These are phyloP conservation scores for Aspergillus olivimuriae DNA, from an alignment of 495 filamentous ascomycete species.

Conservation along the genomic window DNA sequence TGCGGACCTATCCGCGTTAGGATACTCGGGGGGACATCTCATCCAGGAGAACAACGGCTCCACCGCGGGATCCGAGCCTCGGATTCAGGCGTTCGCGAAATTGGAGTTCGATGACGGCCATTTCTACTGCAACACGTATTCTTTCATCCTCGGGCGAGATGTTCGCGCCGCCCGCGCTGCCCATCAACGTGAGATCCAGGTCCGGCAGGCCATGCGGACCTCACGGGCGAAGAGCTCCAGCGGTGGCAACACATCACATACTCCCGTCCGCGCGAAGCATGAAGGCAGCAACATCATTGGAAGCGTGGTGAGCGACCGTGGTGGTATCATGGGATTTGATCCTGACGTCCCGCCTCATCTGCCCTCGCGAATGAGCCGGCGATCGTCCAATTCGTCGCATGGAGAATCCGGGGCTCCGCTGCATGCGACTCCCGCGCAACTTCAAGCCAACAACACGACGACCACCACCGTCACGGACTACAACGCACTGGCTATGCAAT, in stretches of 20 bases:
- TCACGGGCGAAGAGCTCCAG: slow-evolving; percentile 43
- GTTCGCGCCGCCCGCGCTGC: slow-evolving; percentile 48
- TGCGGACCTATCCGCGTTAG: slow-evolving; percentile 34
- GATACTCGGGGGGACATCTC: slow-evolving; percentile 20
- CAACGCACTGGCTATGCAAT: slow-evolving; percentile 43
- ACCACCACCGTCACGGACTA: slow-evolving; percentile 39
- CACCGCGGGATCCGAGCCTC: slow-evolving; percentile 39
- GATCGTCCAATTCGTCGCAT: slow-evolving; percentile 43
- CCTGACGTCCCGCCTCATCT: slow-evolving; percentile 40
- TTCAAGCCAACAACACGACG: too few relatives aligned
- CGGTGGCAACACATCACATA: slow-evolving; percentile 39
- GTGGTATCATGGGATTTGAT: slow-evolving; percentile 53
- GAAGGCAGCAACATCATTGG: slow-evolving; percentile 43
- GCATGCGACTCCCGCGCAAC: slow-evolving; percentile 39
- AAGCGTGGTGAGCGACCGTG: slow-evolving; percentile 53
- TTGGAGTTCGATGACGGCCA: slow-evolving; percentile 65
- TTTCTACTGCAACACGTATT: slow-evolving; percentile 66
- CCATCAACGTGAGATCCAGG: slow-evolving; percentile 40
- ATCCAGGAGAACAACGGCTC: slow-evolving; percentile 30
- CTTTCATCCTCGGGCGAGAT: slow-evolving; percentile 61
- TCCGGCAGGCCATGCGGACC: slow-evolving; percentile 33
- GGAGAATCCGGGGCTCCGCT: slow-evolving; percentile 30
- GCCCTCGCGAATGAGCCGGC: slow-evolving; percentile 37
- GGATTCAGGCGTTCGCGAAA: slow-evolving; percentile 60
- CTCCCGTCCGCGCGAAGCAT: slow-evolving; percentile 39